phyloP scores from a whole-genome alignment of 306 rosid species.

The Alnus rubra region DNA sequence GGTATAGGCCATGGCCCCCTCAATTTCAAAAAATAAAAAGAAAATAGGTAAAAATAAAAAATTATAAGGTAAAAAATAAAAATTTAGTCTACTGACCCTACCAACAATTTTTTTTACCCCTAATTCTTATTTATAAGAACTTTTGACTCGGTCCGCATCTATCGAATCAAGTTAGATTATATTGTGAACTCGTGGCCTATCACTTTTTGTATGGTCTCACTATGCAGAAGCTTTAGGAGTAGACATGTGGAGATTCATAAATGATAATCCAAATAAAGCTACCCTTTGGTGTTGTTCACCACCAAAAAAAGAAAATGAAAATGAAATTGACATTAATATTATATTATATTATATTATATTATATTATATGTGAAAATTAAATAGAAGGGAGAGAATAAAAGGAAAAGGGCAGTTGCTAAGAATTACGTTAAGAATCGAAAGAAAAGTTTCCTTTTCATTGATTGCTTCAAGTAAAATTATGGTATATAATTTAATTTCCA shows the following conservation, averaged over 20 bases:
- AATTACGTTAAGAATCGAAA: background rate
- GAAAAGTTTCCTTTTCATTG: background rate
- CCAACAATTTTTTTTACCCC: no score
- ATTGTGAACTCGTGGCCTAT: background rate
- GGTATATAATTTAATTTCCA: background rate
- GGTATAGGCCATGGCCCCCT: no score
- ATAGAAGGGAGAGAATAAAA: background rate
- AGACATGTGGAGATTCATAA: conserved; percentile 1
- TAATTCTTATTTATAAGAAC: no score
- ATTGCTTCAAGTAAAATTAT: background rate
- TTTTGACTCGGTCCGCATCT: no score
- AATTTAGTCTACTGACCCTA: no score
- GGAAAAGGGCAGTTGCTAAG: background rate
- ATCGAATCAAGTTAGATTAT: no score
- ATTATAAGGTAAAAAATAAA: no score
- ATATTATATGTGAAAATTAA: background rate
- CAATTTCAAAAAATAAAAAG: no score
- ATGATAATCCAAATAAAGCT: conserved; percentile 3
- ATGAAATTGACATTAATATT: background rate
- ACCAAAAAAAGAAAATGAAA: background rate
- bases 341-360: background rate
- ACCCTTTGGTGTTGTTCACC: background rate
- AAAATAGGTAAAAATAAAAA: no score
- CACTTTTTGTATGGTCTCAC: background rate
- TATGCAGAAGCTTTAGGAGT: background rate